phyloP scores from a whole-genome alignment of 352 stramenopile species.

The Globisporangium carolinianum region DNA sequence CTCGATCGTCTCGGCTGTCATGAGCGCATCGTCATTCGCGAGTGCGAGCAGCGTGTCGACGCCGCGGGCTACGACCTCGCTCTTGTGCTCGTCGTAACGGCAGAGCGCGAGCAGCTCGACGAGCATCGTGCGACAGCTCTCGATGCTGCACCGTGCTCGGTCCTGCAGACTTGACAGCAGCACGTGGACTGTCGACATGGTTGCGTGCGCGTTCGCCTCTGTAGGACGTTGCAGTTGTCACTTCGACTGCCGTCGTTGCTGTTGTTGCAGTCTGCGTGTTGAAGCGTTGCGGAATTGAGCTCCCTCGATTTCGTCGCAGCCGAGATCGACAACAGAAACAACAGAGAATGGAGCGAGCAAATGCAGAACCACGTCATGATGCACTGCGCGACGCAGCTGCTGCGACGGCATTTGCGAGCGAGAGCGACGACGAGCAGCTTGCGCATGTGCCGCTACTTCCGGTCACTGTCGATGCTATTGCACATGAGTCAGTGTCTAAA shows the following conservation, averaged over 20 bases:
- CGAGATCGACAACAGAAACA: too few relatives aligned
- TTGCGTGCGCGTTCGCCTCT: neutral
- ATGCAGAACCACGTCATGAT: neutral
- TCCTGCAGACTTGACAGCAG: slow-evolving; percentile 39
- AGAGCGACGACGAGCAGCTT: neutral
- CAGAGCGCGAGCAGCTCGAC: slow-evolving; percentile 32
- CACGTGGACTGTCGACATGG: slow-evolving; percentile 37
- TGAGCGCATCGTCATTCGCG: slow-evolving; percentile 9
- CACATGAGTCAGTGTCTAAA: too few relatives aligned
- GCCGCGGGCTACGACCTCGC: slow-evolving; percentile 20
- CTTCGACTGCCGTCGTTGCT: neutral
- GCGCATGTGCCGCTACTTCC: neutral
- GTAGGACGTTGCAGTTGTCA: neutral
- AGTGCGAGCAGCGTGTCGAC: slow-evolving; percentile 27
- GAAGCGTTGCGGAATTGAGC: neutral
- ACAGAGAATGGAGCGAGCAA: neutral
- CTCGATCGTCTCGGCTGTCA: slow-evolving; percentile 22
- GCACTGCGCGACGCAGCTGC: neutral
- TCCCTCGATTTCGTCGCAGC: neutral
- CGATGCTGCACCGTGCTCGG: slow-evolving; percentile 8
- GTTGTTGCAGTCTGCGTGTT: neutral
- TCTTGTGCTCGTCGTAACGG: slow-evolving; percentile 25
- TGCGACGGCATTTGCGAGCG: neutral
- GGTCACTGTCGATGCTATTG: neutral
- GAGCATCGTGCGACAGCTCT: slow-evolving; percentile 18